These are phyloP conservation scores for Singerocomus rubriflavus DNA, from an alignment of 1,284 basidiomycete species.

Conservation along the genomic window DNA sequence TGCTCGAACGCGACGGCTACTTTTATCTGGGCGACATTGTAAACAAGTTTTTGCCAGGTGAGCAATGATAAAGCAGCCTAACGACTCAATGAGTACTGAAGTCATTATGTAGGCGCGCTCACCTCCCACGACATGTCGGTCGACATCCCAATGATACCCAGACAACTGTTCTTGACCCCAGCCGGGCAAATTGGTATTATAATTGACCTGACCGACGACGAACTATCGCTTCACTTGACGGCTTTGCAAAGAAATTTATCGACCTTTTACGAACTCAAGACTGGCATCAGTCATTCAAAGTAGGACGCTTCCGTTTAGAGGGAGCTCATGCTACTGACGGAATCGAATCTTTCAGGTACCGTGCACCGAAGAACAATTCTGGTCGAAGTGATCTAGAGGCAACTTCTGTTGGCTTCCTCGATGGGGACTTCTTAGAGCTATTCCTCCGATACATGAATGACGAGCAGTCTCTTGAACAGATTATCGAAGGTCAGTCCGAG, in stretches of 20 bases:
- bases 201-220: constrained; percentile 55
- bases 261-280: constrained; percentile 51
- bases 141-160: constrained; percentile 45
- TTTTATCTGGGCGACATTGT: constrained; percentile 71
- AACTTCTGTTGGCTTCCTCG: constrained; percentile 74
- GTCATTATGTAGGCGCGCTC: constrained; percentile 40
- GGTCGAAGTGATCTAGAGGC: constrained; percentile 56
- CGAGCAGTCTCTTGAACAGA: constrained; percentile 39
- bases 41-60: constrained; percentile 67
- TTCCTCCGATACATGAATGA: constrained; percentile 47
- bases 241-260: constrained; percentile 79
- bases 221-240: constrained; percentile 63
- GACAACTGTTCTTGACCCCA: constrained; percentile 75
- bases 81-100: constrained; percentile 5
- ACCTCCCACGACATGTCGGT: constrained; percentile 36
- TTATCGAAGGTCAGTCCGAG: constrained; percentile 52
- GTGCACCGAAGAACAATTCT: constrained; percentile 57
- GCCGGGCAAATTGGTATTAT: constrained; percentile 83
- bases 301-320: constrained; percentile 34
- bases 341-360: constrained; percentile 46
- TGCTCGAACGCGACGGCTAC: constrained; percentile 59
- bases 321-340: background rate
- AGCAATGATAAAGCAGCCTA: constrained; percentile 4
- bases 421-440: constrained; percentile 83
- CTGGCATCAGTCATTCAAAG: constrained; percentile 64